Base-by-base conservation (phyloP, 1,284 basidiomycete species). In the Leccinum pallidistipes region DNA sequence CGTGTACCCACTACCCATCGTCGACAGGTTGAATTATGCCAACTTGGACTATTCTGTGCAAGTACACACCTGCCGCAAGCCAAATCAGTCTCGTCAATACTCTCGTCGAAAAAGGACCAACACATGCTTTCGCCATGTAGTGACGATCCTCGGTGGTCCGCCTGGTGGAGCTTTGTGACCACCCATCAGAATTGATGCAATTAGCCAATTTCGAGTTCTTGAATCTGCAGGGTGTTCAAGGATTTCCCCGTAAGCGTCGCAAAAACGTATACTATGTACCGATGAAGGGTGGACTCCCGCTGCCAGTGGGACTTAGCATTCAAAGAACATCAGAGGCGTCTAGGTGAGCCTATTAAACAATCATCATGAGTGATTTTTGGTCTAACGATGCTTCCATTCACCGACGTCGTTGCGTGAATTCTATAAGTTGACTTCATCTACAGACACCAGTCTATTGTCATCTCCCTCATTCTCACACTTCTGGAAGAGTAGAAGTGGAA, bases 151-250 rank as follows among this genome's bases (percentile, higher is more conserved):
- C 94, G 97, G 70, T 98, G 34, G 34, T 89, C 76, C 91, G 98
- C 21, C 87, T 98, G 32, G 90, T 98, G 50, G 97, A 99, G 77
- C 86, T 98, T 6, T 99, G 97, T 78, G 96, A 98, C 68, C 97
- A 98, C 74, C 12, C 34, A 95, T 99, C 67, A 82, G 92, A 43
- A 94, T 98, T 69, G 96, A 99, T 75, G 56, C 95, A 98, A 72
- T 79, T 99, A 6, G 96, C 95, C 58, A 97, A 98, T 71, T 97
- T 93, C 76, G 97, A 99, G 78, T 98, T 98, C 79, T 99, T 98
- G 12, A 36, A 14, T 36, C 79, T 95, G 92, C 68, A 94, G 96
- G 12, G 92, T 98, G 57, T 97, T 99, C 79, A 92, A 94, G 75
- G 91, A 95, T 60, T 92, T 99, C 65, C 83, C 83, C 3, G 89